Percentiles rank a stretch among this genome's conserved stretches.
Conservation (phyloP, 352 stramenopile genomes). For the Phytophthora niederhauseri region DNA sequence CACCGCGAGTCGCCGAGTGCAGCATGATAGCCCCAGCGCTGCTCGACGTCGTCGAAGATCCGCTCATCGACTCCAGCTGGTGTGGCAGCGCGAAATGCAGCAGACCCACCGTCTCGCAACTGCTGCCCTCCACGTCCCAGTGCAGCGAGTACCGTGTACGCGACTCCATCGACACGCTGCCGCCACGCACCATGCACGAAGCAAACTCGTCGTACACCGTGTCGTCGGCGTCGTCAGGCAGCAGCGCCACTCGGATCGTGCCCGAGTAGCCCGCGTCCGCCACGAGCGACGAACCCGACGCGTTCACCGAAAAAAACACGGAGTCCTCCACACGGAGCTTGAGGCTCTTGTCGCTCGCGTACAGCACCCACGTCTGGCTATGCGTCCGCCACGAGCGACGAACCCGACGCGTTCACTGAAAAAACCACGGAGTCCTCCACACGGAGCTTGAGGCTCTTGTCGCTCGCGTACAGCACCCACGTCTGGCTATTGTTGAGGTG, state of each 20-base stretch:
- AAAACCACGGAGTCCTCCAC: slow-evolving; percentile 40
- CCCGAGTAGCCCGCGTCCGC: slow-evolving; percentile 48
- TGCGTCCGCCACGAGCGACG: slow-evolving; percentile 52
- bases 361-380: slow-evolving; percentile 77
- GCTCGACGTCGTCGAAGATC: slow-evolving; percentile 8
- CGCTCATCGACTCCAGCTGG: slow-evolving; percentile 46
- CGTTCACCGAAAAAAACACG: slow-evolving; percentile 45
- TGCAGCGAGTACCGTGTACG: slow-evolving; percentile 66
- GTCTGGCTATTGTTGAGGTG: slow-evolving; percentile 70
- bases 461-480: slow-evolving; percentile 72
- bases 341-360: slow-evolving; percentile 44
- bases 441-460: slow-evolving; percentile 42
- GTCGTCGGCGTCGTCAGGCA: slow-evolving; percentile 40
- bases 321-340: slow-evolving; percentile 46
- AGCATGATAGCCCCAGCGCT: slow-evolving; percentile 35
- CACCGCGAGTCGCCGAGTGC: slow-evolving; percentile 50
- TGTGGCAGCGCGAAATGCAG: slow-evolving; percentile 65
- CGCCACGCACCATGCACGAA: slow-evolving; percentile 61
- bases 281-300: slow-evolving; percentile 42
- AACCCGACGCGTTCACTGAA: slow-evolving; percentile 42
- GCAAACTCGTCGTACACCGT: slow-evolving; percentile 64
- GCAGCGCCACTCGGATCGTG: slow-evolving; percentile 61
- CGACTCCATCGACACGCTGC: slow-evolving; percentile 54
- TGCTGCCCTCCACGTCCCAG: slow-evolving; percentile 55
- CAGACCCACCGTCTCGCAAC: slow-evolving; percentile 43